A percentile compares a stretch with the other conserved stretches of the same genome.
Conservation (phyloP, 1,139 yeast genomes). For the Williopsis jadinii region DNA sequence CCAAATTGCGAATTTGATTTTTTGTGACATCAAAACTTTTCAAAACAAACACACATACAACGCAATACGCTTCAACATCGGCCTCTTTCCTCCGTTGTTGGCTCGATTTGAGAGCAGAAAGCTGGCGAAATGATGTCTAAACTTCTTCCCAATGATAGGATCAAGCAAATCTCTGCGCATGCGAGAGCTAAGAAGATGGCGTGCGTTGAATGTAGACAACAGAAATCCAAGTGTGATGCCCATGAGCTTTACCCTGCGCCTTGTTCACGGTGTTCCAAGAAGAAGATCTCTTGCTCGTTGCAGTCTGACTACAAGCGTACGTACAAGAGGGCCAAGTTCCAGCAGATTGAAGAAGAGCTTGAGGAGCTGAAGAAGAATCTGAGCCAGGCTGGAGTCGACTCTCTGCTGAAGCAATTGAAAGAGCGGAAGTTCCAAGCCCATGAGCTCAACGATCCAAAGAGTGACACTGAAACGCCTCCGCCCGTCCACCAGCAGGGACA, state of each 20-base stretch:
- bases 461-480: neutral
- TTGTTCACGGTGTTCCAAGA: conserved; percentile 73
- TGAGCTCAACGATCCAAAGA: conserved; percentile 5
- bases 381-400: conserved; percentile 44
- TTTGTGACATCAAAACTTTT: conserved; percentile 1
- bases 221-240: conserved; percentile 86
- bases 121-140: neutral
- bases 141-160: neutral
- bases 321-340: conserved; percentile 78
- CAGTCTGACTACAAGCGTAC: conserved; percentile 83
- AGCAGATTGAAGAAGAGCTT: conserved; percentile 77
- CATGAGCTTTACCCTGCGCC: conserved; percentile 71
- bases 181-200: conserved; percentile 54
- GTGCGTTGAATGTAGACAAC: conserved; percentile 94
- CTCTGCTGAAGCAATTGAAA: conserved; percentile 27
- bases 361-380: conserved; percentile 56
- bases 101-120: no score
- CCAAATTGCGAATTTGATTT: neutral
- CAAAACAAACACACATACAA: neutral
- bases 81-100: no score
- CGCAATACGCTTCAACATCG: neutral
- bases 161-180: neutral
- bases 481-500: no score
- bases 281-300: conserved; percentile 61
- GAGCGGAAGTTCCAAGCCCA: conserved; percentile 13